Conservation (phyloP, 2,329 filamentous ascomycete species). For the Alternaria ethzedia region DNA sequence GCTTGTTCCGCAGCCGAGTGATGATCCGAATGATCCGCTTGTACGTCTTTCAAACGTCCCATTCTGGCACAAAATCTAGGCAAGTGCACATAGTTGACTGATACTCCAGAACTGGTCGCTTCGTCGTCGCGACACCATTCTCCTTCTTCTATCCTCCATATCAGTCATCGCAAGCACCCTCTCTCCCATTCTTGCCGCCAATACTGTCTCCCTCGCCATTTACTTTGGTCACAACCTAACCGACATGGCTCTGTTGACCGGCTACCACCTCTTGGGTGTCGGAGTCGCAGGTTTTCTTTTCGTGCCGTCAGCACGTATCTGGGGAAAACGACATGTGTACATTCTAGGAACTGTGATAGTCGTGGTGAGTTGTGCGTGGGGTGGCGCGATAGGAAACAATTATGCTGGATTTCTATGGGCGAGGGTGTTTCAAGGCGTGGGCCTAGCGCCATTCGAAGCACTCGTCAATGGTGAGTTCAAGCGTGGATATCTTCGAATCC, state of each 20-base stretch:
- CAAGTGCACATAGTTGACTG: not conserved
- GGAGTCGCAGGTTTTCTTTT: constrained; percentile 83
- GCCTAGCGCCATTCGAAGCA: constrained; percentile 86
- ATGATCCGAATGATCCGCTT: constrained; percentile 89
- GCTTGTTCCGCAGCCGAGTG: constrained; percentile 86
- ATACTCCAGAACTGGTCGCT: constrained; percentile 76
- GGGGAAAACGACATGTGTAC: constrained; percentile 91
- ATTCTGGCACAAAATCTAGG: not conserved
- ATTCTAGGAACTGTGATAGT: constrained; percentile 77
- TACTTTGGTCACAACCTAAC: constrained; percentile 72
- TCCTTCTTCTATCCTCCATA: constrained; percentile 76
- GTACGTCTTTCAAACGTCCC: constrained; percentile 48
- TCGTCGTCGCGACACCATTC: constrained; percentile 83
- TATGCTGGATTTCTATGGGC: constrained; percentile 79
- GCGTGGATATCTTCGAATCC: not conserved
- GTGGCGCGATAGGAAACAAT: constrained; percentile 68
- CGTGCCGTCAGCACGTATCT: constrained; percentile 85
- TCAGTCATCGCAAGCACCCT: constrained; percentile 85
- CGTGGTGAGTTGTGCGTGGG: constrained; percentile 79
- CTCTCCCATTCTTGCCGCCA: constrained; percentile 85
- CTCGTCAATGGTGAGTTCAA: constrained; percentile 81
- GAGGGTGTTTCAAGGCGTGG: constrained; percentile 84
- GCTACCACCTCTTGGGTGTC: constrained; percentile 84
- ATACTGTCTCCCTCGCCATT: constrained; percentile 78
- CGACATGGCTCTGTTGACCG: constrained; percentile 81